Percentiles rank a stretch among this genome's conserved stretches.
Evolutionary conservation across 139 green algal genomes (phyloP).

Genomic region (Ettlia oleoabundans): DNA sequence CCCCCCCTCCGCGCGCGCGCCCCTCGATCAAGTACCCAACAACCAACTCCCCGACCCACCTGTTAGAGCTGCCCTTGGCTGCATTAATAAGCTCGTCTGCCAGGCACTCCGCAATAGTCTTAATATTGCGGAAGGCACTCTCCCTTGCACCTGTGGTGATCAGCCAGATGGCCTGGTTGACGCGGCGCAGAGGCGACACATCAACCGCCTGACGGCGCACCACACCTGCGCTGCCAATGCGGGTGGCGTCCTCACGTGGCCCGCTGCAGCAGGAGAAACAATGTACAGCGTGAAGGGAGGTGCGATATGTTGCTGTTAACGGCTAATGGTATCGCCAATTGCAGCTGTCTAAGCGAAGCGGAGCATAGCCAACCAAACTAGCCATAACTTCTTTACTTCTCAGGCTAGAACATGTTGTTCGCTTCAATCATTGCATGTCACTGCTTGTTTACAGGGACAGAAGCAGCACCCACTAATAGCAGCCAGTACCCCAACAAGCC

Average conservation of each 20-base stretch:
- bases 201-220: slow-evolving; percentile 98
- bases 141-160: slow-evolving; percentile 96
- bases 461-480: too few relatives aligned
- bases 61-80: slow-evolving; percentile 99
- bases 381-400: too few relatives aligned
- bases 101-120: slow-evolving; percentile 99
- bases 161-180: slow-evolving; percentile 98
- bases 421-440: background rate
- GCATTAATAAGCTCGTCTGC: slow-evolving; percentile 99
- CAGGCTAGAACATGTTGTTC: background rate
- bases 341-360: too few relatives aligned
- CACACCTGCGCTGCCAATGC: slow-evolving; percentile 97
- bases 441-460: background rate
- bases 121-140: slow-evolving; percentile 98
- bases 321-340: too few relatives aligned
- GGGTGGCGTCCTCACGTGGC: slow-evolving; percentile 97
- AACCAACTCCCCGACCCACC: slow-evolving; percentile 45
- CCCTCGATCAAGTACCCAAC: background rate
- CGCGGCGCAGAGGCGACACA: slow-evolving; percentile 98
- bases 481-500: too few relatives aligned
- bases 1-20: background rate
- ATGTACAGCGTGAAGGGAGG: too few relatives aligned
- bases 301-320: too few relatives aligned
- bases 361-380: too few relatives aligned
- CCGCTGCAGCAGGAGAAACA: slow-evolving; percentile 74